A percentile compares a stretch with the other conserved stretches of the same genome.
Conservation (phyloP, 2,329 filamentous ascomycete species). For the Neofusicoccum cordaticola region DNA sequence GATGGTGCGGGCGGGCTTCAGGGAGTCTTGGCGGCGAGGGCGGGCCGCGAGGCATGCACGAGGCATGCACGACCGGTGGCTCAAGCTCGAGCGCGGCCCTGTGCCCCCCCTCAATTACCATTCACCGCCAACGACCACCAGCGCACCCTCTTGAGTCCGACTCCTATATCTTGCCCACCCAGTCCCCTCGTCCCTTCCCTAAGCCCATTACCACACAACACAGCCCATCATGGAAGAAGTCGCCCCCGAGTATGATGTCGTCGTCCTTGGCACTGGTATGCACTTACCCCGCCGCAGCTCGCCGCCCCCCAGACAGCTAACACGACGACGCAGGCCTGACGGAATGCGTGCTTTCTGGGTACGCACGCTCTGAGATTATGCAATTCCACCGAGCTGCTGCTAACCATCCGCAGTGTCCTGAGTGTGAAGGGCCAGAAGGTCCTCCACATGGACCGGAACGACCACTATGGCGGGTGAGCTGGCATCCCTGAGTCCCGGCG, state of each 20-base stretch:
- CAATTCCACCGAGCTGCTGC: not conserved
- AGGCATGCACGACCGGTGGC: conserved; percentile 9
- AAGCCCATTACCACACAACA: conserved; percentile 4
- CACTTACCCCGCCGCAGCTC: conserved; percentile 41
- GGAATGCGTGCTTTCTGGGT: conserved; percentile 98
- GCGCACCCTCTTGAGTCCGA: conserved; percentile 15
- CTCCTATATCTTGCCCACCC: conserved; percentile 16
- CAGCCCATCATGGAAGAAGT: conserved; percentile 84
- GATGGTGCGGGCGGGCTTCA: conserved; percentile 10
- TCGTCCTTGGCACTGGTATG: conserved; percentile 94
- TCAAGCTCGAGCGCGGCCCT: conserved; percentile 14
- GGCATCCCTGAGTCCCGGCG: conserved; percentile 15
- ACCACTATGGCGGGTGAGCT: conserved; percentile 92
- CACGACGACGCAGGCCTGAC: conserved; percentile 68
- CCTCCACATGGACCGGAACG: conserved; percentile 96
- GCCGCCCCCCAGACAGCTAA: conserved; percentile 29
- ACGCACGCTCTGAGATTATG: conserved; percentile 29
- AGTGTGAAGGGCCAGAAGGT: conserved; percentile 99
- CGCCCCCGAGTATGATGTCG: conserved; percentile 95
- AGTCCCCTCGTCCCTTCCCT: conserved; percentile 4
- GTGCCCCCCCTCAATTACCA: conserved; percentile 16
- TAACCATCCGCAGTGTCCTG: conserved; percentile 63
- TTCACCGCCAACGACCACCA: conserved; percentile 16
- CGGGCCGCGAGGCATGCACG: conserved; percentile 2
- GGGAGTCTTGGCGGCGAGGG: conserved; percentile 16